Conservation (phyloP, 139 green algal species). For the Chloropicon primus region DNA sequence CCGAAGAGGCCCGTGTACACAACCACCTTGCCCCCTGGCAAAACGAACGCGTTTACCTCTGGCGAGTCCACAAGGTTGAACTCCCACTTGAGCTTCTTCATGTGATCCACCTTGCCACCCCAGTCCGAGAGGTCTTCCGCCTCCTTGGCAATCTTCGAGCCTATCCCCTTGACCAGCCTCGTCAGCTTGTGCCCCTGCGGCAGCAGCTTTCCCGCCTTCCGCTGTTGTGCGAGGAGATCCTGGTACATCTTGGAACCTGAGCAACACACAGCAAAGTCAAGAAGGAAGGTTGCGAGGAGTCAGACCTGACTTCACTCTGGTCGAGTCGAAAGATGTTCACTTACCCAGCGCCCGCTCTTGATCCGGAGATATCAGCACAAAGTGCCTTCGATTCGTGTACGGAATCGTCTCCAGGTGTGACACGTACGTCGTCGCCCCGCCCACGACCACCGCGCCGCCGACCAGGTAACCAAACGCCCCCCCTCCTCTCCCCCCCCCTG, state of each 20-base stretch:
- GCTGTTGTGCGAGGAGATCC: slow-evolving; percentile 29
- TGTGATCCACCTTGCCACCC: slow-evolving; percentile 39
- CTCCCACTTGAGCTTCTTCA: slow-evolving; percentile 61
- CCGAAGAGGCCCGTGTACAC: slow-evolving; percentile 52
- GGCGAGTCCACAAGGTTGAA: slow-evolving; percentile 57
- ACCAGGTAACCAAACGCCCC: not conserved
- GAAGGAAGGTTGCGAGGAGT: not conserved
- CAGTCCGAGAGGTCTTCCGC: slow-evolving; percentile 34
- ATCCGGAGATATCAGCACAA: slow-evolving; percentile 22
- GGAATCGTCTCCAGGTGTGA: slow-evolving; percentile 25
- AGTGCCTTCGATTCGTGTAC: slow-evolving; percentile 32
- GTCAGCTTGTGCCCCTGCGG: slow-evolving; percentile 21
- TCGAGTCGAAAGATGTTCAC: slow-evolving; percentile 31
- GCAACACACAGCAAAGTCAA: too few relatives aligned
- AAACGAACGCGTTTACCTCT: slow-evolving; percentile 68
- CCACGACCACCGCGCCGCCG: not conserved
- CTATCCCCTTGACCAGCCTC: slow-evolving; percentile 19
- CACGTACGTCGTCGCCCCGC: slow-evolving; percentile 4
- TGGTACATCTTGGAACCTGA: not conserved
- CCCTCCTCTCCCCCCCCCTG: not conserved
- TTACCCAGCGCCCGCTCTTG: slow-evolving; percentile 23
- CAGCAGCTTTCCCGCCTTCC: slow-evolving; percentile 26
- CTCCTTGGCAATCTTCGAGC: slow-evolving; percentile 18
- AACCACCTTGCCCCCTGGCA: slow-evolving; percentile 78
- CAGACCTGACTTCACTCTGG: not conserved